Base-by-base conservation (phyloP, 345 rosid species). In the Syzygium aqueum region DNA sequence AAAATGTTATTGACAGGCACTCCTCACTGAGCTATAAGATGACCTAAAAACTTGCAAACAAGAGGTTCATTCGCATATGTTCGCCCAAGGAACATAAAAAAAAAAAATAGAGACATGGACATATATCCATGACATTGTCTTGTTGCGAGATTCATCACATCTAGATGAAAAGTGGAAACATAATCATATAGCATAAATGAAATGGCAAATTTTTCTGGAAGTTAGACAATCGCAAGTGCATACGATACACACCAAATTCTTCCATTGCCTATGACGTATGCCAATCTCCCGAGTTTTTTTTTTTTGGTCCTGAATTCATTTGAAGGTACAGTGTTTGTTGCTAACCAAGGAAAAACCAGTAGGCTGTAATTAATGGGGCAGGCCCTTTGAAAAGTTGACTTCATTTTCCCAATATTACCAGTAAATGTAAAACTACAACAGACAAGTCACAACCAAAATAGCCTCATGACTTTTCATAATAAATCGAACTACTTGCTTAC, bases 401-500 rank as follows among this genome's bases (percentile, higher is more conserved):
- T 73, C 25, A 73, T 73, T 73, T 37, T 73, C 82, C 43, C 8
- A 5, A 37, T 25, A 67, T 30, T 52, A 84, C 54, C 27, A 23
- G 46, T 52, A 28, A 30, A 80, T 3, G 61, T 16, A 73, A 46
- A 77, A 77, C 19, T 51, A 46, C 8, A 56, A 85, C 25, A 43
- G 63, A 22, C 40, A n/a, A 37, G 15, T 73, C 53, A 46, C 78
- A 61, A 61, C 30, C 33, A 22, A 84, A 80, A 67, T 53, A 84
- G 85, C 85, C 77, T 78, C 88, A 59, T 86, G 33, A 84, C 40
- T 56, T 63, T n/a, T 84, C 73, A 61, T 33, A 82, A 78, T 17
- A 43, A 28, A 77, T 56, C 78, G 40, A 51, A 59, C 87, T 49
- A 54, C 57, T 53, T 65, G 90, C 94, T 93, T 92, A 95, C 99